Percentiles rank a stretch among this genome's conserved stretches.
Conservation (phyloP, 768 basidiomycete species). For the Sistotremastrum suecicum region DNA sequence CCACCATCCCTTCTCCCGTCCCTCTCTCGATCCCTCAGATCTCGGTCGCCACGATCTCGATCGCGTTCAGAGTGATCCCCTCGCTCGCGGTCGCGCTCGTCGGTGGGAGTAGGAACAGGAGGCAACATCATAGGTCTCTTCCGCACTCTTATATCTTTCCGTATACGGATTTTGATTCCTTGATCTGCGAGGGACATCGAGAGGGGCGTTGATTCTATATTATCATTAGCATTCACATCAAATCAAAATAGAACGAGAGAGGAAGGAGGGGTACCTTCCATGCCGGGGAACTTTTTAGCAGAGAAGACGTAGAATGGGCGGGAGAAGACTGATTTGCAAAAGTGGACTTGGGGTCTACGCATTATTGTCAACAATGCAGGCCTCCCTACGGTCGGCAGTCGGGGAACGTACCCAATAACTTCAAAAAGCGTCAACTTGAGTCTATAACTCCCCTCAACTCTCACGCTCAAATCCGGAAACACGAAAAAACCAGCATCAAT, state of each 20-base stretch:
- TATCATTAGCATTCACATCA: not conserved
- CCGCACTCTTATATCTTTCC: conserved; percentile 79
- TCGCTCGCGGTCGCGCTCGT: conserved; percentile 7
- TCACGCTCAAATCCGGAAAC: conserved; percentile 86
- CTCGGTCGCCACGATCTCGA: no score
- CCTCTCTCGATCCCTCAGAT: no score
- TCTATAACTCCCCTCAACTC: conserved; percentile 84
- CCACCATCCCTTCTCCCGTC: no score
- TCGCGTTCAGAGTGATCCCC: no score
- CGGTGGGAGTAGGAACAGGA: not conserved
- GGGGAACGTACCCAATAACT: conserved; percentile 61
- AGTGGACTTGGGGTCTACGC: conserved; percentile 64
- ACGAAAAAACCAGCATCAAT: conserved; percentile 88
- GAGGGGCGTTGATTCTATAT: conserved; percentile 70
- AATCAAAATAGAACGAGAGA: conserved; percentile 2
- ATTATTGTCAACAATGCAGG: not conserved
- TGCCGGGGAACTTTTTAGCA: conserved; percentile 92
- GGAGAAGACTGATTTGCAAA: conserved; percentile 83
- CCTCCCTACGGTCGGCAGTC: conserved; percentile 2
- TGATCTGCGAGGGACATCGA: conserved; percentile 90
- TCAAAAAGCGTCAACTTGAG: conserved; percentile 73
- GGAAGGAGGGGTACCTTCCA: conserved; percentile 54
- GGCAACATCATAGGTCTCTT: conserved; percentile 36
- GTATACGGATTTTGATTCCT: conserved; percentile 88
- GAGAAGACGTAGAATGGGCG: conserved; percentile 90